Base-by-base conservation (phyloP, 192 early-diverging fungal species). In the Diversispora eburnea region DNA sequence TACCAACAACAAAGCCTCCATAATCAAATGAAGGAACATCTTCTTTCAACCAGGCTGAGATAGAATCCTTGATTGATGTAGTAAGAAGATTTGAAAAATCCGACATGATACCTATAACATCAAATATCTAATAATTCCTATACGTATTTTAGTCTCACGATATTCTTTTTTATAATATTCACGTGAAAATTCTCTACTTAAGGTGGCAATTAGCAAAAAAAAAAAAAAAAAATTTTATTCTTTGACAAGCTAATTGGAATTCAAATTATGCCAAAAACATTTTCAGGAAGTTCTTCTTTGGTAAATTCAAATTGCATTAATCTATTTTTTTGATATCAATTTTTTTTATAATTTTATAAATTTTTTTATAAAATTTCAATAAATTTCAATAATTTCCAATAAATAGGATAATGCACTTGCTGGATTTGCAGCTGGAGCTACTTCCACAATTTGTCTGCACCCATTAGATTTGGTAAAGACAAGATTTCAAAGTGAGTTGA, bases 1-100 rank as follows among this genome's bases (percentile, higher is more conserved):
- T 91, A 72, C 95, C 95, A 33, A 99, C 97, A 25, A 99, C 97
- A 73, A 89, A 97, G 66, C 97, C 97, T 46, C 97, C 97, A 78
- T 95, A 97, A 81, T 99, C 97, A 78, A 99, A 97, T 17, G 93
- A 94, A 6, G 97, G 95, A n/a, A 92, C 92, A 81, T 99, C 97
- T 78, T 99, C 95, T 77, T 89, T 83, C 9, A 98, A 84, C 92
- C 94, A 98, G 59, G 81, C 80, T n/a, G 88, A 77, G 58, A 98
- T 90, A 45, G 86, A 79, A 45, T 85, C 80, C 64, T 91, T 89
- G 84, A 87, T 94, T 65, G 85, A 85, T 9, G 87, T 81, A 6
- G 94, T 91, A 9, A 96, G 86, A 51, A 98, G 85, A 73, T 95
- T 88, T 10, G 80, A 80, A 69, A 84, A 82, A 51, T 39, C 20